Evolutionary conservation across 2,329 filamentous ascomycete species (phyloP).

Genomic region (Talaromyces verruculosus): DNA sequence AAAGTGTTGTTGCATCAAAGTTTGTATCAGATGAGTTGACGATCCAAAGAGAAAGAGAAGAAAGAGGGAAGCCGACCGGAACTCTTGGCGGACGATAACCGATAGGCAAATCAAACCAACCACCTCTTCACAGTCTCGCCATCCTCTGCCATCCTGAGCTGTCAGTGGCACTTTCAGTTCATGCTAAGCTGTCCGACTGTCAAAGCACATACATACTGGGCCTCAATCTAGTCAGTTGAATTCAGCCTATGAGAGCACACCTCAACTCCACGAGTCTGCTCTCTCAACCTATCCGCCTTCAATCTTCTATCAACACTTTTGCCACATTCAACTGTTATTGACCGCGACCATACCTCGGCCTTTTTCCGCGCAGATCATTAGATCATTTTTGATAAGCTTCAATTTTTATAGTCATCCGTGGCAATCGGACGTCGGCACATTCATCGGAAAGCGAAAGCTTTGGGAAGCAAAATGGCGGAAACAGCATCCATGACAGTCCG

Average conservation of each 20-base stretch:
- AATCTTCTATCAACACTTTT: neutral
- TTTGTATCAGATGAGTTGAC: neutral
- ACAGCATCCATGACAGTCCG: constrained; percentile 53
- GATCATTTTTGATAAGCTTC: neutral
- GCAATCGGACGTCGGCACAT: neutral
- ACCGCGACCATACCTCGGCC: neutral
- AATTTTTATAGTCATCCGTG: neutral
- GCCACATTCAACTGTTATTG: neutral
- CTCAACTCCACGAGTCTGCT: neutral
- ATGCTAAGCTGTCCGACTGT: neutral
- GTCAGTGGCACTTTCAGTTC: constrained; percentile 1
- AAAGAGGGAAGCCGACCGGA: neutral
- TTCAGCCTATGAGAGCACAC: neutral
- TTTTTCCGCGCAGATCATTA: neutral
- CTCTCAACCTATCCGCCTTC: neutral
- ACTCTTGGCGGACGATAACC: constrained; percentile 3
- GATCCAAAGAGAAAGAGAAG: neutral
- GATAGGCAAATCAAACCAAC: constrained; percentile 5
- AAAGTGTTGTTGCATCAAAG: neutral
- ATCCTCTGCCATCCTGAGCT: neutral
- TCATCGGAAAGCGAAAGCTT: neutral
- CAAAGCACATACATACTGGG: constrained; percentile 3
- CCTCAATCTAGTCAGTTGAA: neutral
- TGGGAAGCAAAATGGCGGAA: constrained; percentile 9
- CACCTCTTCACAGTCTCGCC: neutral